Evolutionary conservation across 495 filamentous ascomycete genomes (phyloP), one percentile per base, ranked within the genome.

Genomic region (Margaritispora aquatica): DNA sequence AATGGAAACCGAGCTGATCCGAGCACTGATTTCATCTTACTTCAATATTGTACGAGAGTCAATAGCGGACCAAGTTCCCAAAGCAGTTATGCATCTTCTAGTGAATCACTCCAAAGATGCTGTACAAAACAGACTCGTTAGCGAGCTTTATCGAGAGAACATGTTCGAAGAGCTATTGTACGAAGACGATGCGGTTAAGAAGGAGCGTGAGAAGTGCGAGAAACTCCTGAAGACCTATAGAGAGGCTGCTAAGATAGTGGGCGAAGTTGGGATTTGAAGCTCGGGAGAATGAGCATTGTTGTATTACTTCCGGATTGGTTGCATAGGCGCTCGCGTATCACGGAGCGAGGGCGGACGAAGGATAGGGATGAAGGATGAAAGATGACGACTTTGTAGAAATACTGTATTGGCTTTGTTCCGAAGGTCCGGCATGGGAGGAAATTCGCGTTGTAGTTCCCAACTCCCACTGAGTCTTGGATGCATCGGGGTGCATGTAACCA

Each of bases 41-140:
- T 98, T 98, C 79, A 92, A 96, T 67, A 98, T 98, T 63, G 94
- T 98, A 11, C 88, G 94, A 54, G 94, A 98, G 69, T 90, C 89
- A 36, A 96, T 97, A 64, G 93, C 93, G 23, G 94, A 98, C 68
- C 93, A 97, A 72, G 95, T 98, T 20, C 94, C 94, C 50, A 98
- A 98, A 75, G 94, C 94, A 1, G 88, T 98, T 65, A 98, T 98
- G 94, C 94, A 98, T 68, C 85, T 98, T 11, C 84, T 98, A 48
- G 94, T 98, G 64, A 97, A 98, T 73, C 89, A 96, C 74, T 94
- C 89, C 71, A 98, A 97, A 70, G 94, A 98, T 62, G 92, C 89
- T 3, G 91, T 98, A 27, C 94, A 98, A 72, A 98, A 98, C 70
- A 82, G 94, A 36, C 83, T 98, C 11, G 94, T 98, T 38, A 96